phyloP scores from a whole-genome alignment of 2,329 filamentous ascomycete genomes.

The Penicillium occitanis region DNA sequence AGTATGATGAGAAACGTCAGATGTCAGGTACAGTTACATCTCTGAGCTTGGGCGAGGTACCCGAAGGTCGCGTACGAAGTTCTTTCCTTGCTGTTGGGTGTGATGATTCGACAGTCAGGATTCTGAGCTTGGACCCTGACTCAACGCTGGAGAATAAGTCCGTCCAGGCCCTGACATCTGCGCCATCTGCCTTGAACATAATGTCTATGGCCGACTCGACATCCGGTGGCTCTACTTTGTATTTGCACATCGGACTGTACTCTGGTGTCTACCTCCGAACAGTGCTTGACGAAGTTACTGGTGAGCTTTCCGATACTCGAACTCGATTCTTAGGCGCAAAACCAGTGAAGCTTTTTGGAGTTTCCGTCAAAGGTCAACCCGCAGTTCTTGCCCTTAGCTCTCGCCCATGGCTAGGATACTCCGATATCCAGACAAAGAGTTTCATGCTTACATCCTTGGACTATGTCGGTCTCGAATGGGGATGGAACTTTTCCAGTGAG shows the following conservation, averaged over 20 bases:
- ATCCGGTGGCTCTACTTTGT: slow-evolving; percentile 81
- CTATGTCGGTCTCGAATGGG: slow-evolving; percentile 85
- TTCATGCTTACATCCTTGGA: slow-evolving; percentile 92
- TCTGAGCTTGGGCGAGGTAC: slow-evolving; percentile 88
- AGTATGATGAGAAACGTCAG: slow-evolving; percentile 92
- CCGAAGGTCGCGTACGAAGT: slow-evolving; percentile 82
- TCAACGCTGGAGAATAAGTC: slow-evolving; percentile 90
- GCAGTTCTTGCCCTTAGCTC: slow-evolving; percentile 89
- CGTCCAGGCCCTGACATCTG: slow-evolving; percentile 87
- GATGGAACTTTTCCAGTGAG: slow-evolving; percentile 95
- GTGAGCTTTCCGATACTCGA: slow-evolving; percentile 89
- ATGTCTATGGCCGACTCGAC: slow-evolving; percentile 95
- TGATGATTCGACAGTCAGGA: slow-evolving; percentile 92
- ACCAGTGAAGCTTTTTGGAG: slow-evolving; percentile 83
- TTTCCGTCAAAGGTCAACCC: slow-evolving; percentile 80
- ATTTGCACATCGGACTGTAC: slow-evolving; percentile 92
- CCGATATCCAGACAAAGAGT: slow-evolving; percentile 78
- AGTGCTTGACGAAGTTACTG: slow-evolving; percentile 90
- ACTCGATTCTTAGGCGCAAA: slow-evolving; percentile 93
- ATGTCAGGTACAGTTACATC: slow-evolving; percentile 96
- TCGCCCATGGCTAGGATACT: slow-evolving; percentile 93
- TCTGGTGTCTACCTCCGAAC: slow-evolving; percentile 96
- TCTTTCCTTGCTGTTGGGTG: slow-evolving; percentile 95
- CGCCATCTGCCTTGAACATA: slow-evolving; percentile 83
- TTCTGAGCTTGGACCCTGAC: slow-evolving; percentile 85